Evolutionary conservation across 2,329 filamentous ascomycete genomes (phyloP).

Genomic region (Neonectria sp.): DNA sequence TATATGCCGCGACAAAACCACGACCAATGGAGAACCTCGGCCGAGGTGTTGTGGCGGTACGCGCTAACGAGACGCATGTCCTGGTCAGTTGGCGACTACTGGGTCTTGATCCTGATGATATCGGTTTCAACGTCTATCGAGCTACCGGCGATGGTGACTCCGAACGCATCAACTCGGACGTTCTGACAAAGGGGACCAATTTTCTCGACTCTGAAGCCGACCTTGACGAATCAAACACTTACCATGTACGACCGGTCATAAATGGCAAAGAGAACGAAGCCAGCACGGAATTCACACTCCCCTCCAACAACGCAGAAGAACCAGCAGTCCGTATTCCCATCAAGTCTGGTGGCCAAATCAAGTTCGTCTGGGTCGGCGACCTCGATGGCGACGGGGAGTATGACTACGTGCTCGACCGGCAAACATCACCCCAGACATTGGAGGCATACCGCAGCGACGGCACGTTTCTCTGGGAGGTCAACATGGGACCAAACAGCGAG

Average conservation of each 20-base stretch:
- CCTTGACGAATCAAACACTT: slow-evolving; percentile 33
- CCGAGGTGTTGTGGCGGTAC: slow-evolving; percentile 42
- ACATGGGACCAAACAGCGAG: slow-evolving; percentile 39
- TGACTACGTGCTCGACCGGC: slow-evolving; percentile 41
- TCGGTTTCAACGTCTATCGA: slow-evolving; percentile 44
- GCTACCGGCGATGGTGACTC: background rate
- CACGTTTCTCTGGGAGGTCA: slow-evolving; percentile 39
- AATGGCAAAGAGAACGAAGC: slow-evolving; percentile 32
- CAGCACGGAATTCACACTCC: slow-evolving; percentile 32
- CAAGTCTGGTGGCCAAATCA: slow-evolving; percentile 34
- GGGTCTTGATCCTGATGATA: slow-evolving; percentile 39
- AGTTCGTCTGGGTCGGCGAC: slow-evolving; percentile 45
- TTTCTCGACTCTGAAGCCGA: slow-evolving; percentile 36
- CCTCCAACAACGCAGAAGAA: slow-evolving; percentile 25
- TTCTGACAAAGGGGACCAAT: slow-evolving; percentile 39
- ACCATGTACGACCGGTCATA: slow-evolving; percentile 36
- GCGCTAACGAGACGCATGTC: slow-evolving; percentile 31
- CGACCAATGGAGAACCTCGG: slow-evolving; percentile 38
- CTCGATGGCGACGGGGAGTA: slow-evolving; percentile 43
- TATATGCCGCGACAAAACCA: too few species aligned
- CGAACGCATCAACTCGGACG: slow-evolving; percentile 30
- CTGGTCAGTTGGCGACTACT: slow-evolving; percentile 41
- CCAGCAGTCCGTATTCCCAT: slow-evolving; percentile 39
- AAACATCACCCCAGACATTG: slow-evolving; percentile 30
- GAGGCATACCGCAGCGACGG: slow-evolving; percentile 41